Evolutionary conservation across 192 early-diverging fungal species (phyloP).

Genomic region (Backusella sp.): DNA sequence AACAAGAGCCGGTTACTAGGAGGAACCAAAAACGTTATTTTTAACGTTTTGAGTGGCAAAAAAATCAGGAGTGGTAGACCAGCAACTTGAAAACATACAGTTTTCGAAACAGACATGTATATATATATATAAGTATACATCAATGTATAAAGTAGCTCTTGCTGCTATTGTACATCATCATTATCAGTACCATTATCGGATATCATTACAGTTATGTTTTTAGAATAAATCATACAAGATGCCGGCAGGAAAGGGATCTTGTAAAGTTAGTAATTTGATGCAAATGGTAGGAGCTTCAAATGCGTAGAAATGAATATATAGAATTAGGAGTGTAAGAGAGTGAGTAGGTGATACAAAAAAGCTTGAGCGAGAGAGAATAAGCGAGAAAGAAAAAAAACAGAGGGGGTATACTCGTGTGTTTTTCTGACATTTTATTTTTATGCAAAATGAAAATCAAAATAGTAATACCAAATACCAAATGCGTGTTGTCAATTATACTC

Average conservation of each 20-base stretch:
- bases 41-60: neutral
- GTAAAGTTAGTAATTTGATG: neutral
- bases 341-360: no score
- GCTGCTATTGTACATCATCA: neutral
- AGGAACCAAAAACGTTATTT: neutral
- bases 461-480: neutral
- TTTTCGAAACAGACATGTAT: neutral
- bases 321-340: neutral
- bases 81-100: neutral
- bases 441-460: conserved; percentile 1
- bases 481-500: conserved; percentile 1
- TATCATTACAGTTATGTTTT: no score
- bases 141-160: neutral
- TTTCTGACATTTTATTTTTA: neutral
- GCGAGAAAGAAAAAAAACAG: neutral
- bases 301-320: neutral
- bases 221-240: neutral
- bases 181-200: neutral
- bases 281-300: neutral
- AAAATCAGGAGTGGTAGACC: neutral
- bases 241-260: neutral
- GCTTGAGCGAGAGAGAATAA: neutral
- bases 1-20: neutral
- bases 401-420: neutral
- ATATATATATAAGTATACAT: neutral